Base-by-base conservation (phyloP, 345 rosid species). In the Salix viminalis region DNA sequence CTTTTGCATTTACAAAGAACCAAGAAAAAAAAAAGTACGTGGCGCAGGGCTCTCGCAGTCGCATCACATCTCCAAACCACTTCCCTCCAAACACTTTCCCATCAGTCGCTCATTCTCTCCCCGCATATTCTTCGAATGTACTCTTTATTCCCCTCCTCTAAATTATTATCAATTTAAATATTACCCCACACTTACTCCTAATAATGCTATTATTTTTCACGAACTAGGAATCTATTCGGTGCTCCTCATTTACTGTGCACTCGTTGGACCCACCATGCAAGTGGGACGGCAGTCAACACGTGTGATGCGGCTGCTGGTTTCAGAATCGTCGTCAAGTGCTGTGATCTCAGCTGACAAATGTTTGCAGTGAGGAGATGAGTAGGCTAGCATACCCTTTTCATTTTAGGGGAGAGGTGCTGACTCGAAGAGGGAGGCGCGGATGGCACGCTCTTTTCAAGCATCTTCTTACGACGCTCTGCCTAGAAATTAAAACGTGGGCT, bases 81-180 rank as follows among this genome's bases (percentile, higher is more conserved):
- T 32, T 4, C 56, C 72, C 50, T 46, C 50, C 50, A 46, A 46
- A 13, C 3, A 3, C 50, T 60, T 73, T 71, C 39, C 46, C 69
- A 16, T 8, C 39, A 23, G 10, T 5, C 7, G 4, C 1, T 2
- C 23, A 5, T 39, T 46, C 80, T 32, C 74, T 44, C 71, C 75
- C 69, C 71, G 94, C 85, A 90, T 90, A 90, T 90, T 88, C 94
- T 82, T 2, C 60, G 94, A 85, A 88, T 87, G 87, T 86, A 67
- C 94, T 81, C 50, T 46, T 46, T 46, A 46, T 46, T 12, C 6
- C 50, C 6, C 50, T 46, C 16, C 16, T 46, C 50, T 14, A 46
- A 46, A 46, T 46, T 46, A 46, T 46, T 46, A 46, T 14, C 16
- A 46, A 12, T 46, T 46, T 46, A 46, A 44, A 44, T 44, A 44